These are phyloP conservation scores for Sophora flavescens DNA, from an alignment of 306 rosid genomes.

Conservation along the genomic window DNA sequence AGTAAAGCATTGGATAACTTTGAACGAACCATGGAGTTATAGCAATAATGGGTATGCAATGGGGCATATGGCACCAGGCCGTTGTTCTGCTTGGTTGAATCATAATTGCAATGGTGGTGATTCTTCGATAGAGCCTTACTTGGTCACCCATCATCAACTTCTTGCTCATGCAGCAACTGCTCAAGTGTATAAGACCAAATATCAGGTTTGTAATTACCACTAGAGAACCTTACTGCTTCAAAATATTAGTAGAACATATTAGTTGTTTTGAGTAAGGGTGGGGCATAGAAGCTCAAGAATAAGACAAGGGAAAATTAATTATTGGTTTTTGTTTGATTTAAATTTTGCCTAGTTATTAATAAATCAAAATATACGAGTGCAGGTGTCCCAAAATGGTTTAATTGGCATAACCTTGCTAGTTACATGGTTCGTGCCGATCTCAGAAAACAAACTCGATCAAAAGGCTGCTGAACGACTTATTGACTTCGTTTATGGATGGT, in stretches of 20 bases:
- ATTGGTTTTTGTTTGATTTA: too few relatives aligned
- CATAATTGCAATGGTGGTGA: constrained; percentile 56
- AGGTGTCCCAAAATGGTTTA: constrained; percentile 55
- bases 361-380: background rate
- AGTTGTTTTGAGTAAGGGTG: too few relatives aligned
- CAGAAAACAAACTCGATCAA: background rate
- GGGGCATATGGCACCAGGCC: constrained; percentile 49
- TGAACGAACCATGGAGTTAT: constrained; percentile 60
- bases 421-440: constrained; percentile 53
- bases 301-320: too few relatives aligned
- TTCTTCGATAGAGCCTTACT: constrained; percentile 57
- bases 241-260: too few relatives aligned
- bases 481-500: constrained; percentile 62
- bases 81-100: constrained; percentile 53
- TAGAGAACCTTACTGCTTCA: too few relatives aligned
- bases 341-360: background rate
- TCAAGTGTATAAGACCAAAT: constrained; percentile 51
- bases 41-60: constrained; percentile 45
- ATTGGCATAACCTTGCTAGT: constrained; percentile 53
- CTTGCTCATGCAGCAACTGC: constrained; percentile 59
- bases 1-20: constrained; percentile 71
- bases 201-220: constrained; percentile 46
- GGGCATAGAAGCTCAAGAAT: too few relatives aligned
- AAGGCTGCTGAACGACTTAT: constrained; percentile 51
- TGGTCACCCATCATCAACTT: constrained; percentile 44